Evolutionary conservation across 148 eudicot species (phyloP).

Genomic region (Vaccinium darrowii): DNA sequence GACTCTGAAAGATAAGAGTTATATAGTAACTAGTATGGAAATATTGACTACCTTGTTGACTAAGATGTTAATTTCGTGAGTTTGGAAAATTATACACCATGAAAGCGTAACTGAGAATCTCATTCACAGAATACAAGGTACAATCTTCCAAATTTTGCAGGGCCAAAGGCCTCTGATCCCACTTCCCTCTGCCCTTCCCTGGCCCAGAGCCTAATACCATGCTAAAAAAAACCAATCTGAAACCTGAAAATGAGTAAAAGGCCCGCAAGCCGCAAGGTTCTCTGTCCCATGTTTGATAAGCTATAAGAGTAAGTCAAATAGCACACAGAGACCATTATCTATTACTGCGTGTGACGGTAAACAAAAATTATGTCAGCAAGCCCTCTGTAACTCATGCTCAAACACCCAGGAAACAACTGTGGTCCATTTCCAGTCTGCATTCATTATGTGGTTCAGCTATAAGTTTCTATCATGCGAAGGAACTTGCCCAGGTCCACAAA

Average conservation of each 20-base stretch:
- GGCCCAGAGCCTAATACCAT: background rate
- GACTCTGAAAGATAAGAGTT: background rate
- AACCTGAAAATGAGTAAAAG: background rate
- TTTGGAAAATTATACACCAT: background rate
- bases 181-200: background rate
- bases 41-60: background rate
- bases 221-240: background rate
- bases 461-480: background rate
- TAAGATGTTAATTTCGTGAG: background rate
- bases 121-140: too few relatives aligned
- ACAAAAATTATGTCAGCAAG: background rate
- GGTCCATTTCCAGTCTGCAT: background rate
- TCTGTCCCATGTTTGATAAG: background rate
- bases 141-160: background rate
- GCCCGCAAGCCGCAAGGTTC: background rate
- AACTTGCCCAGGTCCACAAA: background rate
- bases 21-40: background rate
- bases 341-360: background rate
- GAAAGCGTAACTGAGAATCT: background rate
- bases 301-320: background rate
- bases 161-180: background rate
- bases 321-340: background rate
- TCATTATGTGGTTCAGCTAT: background rate
- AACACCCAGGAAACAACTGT: background rate
- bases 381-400: background rate